These are phyloP conservation scores for Vachellia pachyceras DNA, from an alignment of 306 rosid species.

Conservation along the genomic window DNA sequence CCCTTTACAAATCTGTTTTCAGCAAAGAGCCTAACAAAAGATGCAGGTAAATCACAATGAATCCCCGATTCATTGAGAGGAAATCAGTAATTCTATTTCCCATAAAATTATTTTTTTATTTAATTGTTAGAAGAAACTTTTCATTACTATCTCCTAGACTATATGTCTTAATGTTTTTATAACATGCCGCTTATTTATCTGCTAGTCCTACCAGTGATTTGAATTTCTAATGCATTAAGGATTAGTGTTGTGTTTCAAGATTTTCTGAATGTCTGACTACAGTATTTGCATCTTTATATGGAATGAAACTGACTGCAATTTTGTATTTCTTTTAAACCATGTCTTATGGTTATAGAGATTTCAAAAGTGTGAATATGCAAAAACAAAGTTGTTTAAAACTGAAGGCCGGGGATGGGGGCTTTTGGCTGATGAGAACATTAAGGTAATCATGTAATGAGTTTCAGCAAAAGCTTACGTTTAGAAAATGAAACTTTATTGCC, in stretches of 20 bases:
- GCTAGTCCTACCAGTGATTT: not conserved
- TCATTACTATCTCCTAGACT: constrained; percentile 6
- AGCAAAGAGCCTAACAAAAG: not conserved
- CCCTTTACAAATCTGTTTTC: not conserved
- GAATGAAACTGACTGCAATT: constrained; percentile 26
- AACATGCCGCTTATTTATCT: not conserved
- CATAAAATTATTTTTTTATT: constrained; percentile 7
- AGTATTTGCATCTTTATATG: constrained; percentile 15
- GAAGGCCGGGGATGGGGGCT: constrained; percentile 98
- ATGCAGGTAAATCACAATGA: not conserved
- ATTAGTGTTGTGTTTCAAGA: constrained; percentile 5
- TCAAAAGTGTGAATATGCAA: constrained; percentile 87
- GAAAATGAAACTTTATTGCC: constrained; percentile 18
- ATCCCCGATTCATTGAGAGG: not conserved
- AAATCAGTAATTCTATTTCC: not conserved
- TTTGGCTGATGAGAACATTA: constrained; percentile 79
- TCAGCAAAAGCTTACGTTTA: constrained; percentile 22
- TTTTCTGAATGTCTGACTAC: constrained; percentile 29
- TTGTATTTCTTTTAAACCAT: constrained; percentile 35
- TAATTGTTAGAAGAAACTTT: constrained; percentile 22
- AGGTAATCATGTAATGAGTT: constrained; percentile 55
- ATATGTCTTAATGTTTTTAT: constrained; percentile 16
- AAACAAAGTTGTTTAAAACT: constrained; percentile 84
- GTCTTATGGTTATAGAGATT: constrained; percentile 67
- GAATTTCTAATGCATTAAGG: constrained; percentile 8